Percentiles rank a stretch among this genome's conserved stretches.
Conservation (phyloP, 129 eudicot species). For the Flaveria brownii region DNA sequence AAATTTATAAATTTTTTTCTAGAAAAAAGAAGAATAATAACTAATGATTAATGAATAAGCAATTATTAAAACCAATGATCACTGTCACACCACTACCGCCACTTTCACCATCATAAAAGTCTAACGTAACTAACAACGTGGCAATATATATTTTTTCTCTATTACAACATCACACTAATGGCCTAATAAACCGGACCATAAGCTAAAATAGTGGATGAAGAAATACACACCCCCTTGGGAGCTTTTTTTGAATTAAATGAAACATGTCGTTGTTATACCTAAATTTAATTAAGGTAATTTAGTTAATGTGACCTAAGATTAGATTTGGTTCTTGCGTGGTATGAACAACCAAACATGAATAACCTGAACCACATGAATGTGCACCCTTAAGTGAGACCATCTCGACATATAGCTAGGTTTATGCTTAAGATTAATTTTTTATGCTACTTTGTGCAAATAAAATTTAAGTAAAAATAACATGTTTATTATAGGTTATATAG, state of each 20-base stretch:
- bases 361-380: not conserved
- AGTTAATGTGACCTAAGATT: not conserved
- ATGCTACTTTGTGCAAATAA: not conserved
- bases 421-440: not conserved
- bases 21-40: no score
- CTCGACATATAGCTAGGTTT: not conserved
- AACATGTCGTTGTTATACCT: not conserved
- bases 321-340: not conserved
- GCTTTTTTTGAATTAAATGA: not conserved
- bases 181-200: no score
- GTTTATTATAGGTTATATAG: not conserved
- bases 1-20: no score
- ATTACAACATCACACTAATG: no score
- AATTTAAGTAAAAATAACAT: not conserved
- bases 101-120: no score
- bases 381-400: not conserved
- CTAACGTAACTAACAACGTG: no score
- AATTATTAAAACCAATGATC: no score
- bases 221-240: not conserved
- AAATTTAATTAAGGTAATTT: not conserved
- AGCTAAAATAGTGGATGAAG: no score
- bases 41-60: no score
- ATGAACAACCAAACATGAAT: not conserved
- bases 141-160: no score
- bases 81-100: no score